Evolutionary conservation across 2,329 filamentous ascomycete genomes (phyloP).

Genomic region (Ophiocordyceps sinensis): DNA sequence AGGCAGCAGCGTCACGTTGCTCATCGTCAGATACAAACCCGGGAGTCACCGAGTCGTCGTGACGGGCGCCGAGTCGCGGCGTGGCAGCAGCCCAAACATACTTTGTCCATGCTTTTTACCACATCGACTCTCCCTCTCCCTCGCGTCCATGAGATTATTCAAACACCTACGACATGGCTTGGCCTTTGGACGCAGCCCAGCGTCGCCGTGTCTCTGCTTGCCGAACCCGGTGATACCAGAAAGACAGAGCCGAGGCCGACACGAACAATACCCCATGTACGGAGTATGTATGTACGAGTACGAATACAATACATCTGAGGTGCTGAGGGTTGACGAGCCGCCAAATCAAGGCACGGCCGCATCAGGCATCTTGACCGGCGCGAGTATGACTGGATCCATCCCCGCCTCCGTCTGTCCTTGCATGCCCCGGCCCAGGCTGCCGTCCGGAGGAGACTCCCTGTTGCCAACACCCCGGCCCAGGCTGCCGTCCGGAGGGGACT

Average conservation of each 20-base stretch:
- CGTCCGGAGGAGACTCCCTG: too few species aligned
- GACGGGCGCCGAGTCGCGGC: not conserved
- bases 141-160: not conserved
- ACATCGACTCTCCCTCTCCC: not conserved
- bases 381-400: not conserved
- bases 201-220: not conserved
- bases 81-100: too few species aligned
- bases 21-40: not conserved
- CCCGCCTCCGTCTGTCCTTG: not conserved
- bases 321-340: too few species aligned
- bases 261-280: not conserved
- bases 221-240: not conserved
- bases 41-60: too few species aligned
- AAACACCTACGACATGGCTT: not conserved
- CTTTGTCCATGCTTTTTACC: too few species aligned
- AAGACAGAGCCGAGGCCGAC: not conserved
- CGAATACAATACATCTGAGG: too few species aligned
- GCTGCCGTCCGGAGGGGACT: too few species aligned
- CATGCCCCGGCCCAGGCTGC: too few species aligned
- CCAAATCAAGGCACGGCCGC: constrained; percentile 2
- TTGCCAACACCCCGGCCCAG: too few species aligned
- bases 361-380: not conserved
- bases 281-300: too few species aligned
- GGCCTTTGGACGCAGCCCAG: not conserved
- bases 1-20: not conserved